phyloP scores from a whole-genome alignment of 2,329 filamentous ascomycete genomes.

The Paecilomyces formosus region DNA sequence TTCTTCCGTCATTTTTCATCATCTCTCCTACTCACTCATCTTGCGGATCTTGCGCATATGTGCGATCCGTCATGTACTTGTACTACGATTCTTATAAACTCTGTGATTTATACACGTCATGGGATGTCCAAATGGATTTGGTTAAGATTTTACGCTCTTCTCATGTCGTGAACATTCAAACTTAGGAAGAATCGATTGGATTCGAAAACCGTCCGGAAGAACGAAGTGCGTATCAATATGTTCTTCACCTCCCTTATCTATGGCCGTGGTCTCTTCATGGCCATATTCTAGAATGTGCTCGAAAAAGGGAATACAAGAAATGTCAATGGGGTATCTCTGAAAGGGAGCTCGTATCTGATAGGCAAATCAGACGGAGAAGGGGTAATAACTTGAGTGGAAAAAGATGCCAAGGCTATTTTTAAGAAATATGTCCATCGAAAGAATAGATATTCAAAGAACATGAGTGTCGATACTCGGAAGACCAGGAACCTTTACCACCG shows the following conservation, averaged over 20 bases:
- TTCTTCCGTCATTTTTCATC: constrained; percentile 1
- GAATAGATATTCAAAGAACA: background rate
- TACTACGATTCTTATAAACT: constrained; percentile 2
- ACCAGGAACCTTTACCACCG: constrained; percentile 2
- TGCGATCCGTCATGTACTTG: background rate
- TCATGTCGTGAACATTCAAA: background rate
- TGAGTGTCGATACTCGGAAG: background rate
- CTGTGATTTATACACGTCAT: constrained; percentile 1
- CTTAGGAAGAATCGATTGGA: background rate
- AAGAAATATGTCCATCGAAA: background rate
- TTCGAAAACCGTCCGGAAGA: background rate
- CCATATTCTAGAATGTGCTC: background rate
- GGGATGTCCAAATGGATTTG: background rate
- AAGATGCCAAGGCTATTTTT: background rate
- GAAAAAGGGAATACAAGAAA: background rate
- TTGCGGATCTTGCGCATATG: background rate
- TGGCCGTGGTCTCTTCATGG: background rate
- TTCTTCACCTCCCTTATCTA: background rate
- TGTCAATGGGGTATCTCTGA: background rate
- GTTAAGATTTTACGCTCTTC: background rate
- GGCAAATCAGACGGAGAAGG: background rate
- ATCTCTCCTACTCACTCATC: background rate
- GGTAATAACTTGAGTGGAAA: background rate
- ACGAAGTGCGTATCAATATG: background rate
- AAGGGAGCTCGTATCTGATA: background rate